Percentiles rank a stretch among this genome's conserved stretches.
Evolutionary conservation across 83 land plant species (phyloP).

Genomic region (Picea engelmannii): DNA sequence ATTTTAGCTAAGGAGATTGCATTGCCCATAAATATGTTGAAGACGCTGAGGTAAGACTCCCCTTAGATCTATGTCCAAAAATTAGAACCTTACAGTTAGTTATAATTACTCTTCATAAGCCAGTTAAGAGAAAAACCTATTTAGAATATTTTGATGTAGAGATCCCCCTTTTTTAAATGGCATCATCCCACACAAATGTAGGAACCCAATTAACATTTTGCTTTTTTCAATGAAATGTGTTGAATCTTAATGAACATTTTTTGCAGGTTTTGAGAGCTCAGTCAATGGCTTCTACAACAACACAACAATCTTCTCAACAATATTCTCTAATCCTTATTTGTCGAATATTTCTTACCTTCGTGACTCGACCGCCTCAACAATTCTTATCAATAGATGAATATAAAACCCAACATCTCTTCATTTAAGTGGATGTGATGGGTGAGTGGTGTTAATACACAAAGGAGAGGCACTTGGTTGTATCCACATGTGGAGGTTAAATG

Average conservation of each 20-base stretch:
- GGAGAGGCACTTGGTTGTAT: no score
- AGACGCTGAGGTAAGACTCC: slow-evolving; percentile 44
- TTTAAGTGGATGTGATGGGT: no score
- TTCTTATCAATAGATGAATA: no score
- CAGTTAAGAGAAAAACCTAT: background rate
- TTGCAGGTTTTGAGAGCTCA: background rate
- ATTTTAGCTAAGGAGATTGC: slow-evolving; percentile 32
- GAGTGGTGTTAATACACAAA: no score
- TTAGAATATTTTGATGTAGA: background rate
- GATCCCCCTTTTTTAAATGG: background rate
- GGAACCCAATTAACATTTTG: slow-evolving; percentile 8
- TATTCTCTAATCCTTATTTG: no score
- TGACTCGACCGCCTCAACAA: no score
- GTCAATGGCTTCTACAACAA: no score
- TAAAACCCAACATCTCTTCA: no score
- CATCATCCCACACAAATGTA: slow-evolving; percentile 1
- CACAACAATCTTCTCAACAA: no score
- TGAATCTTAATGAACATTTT: background rate
- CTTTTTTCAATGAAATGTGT: background rate
- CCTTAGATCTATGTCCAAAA: background rate
- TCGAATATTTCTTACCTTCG: no score
- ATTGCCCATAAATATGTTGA: slow-evolving; percentile 27
- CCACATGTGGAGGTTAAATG: no score
- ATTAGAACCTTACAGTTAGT: background rate
- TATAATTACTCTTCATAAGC: background rate